Percentiles rank a stretch among this genome's conserved stretches.
phyloP scores from a whole-genome alignment of 2,329 filamentous ascomycete genomes.

The Apiospora kogelbergensis region DNA sequence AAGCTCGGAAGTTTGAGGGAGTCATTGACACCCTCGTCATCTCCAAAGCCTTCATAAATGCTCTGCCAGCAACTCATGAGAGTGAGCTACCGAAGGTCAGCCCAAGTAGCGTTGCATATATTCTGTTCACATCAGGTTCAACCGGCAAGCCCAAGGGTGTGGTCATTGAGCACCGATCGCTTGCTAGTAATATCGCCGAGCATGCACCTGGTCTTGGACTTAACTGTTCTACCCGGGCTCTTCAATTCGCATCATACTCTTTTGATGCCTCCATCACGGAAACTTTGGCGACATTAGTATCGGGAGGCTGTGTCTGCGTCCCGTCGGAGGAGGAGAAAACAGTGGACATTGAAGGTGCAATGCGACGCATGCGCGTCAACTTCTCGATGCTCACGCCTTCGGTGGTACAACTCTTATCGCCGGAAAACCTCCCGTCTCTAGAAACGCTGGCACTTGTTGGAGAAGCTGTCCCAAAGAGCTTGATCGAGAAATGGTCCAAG shows the following conservation, averaged over 20 bases:
- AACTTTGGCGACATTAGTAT: neutral
- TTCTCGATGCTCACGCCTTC: conserved; percentile 13
- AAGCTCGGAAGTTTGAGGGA: neutral
- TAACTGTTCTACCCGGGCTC: conserved; percentile 16
- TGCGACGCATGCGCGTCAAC: conserved; percentile 10
- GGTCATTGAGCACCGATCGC: neutral
- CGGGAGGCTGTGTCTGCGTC: conserved; percentile 14
- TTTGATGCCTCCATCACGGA: conserved; percentile 15
- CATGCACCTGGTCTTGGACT: neutral
- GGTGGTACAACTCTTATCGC: conserved; percentile 10
- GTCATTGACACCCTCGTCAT: neutral
- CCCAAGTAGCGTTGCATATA: neutral
- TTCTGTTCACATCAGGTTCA: neutral
- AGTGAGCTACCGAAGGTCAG: neutral
- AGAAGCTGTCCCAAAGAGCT: neutral
- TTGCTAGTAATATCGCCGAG: neutral
- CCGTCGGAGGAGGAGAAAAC: conserved; percentile 10
- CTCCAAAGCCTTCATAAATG: neutral
- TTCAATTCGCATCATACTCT: conserved; percentile 14
- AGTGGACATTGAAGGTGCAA: conserved; percentile 8
- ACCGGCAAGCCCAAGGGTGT: conserved; percentile 12
- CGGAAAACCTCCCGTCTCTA: conserved; percentile 11
- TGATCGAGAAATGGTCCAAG: conserved; percentile 10
- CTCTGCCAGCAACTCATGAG: neutral
- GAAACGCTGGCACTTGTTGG: conserved; percentile 11